A percentile compares a stretch with the other conserved stretches of the same genome.
Conservation (phyloP, 2,329 filamentous ascomycete genomes). For the Beauveria sp. region DNA sequence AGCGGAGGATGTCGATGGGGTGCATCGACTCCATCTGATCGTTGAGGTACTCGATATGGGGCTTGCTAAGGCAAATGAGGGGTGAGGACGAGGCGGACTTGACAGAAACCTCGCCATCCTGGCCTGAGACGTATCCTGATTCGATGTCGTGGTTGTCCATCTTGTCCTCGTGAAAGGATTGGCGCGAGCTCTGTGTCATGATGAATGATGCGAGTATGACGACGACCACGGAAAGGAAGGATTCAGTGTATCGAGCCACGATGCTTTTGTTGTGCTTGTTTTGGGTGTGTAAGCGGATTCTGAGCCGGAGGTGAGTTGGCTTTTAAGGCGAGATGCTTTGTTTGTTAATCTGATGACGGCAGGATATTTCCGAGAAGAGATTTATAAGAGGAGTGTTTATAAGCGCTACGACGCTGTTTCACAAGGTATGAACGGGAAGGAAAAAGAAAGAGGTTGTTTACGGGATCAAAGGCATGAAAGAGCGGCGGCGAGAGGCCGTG, state of each 20-base stretch:
- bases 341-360: slow-evolving; percentile 1
- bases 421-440: neutral
- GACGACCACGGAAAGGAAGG: slow-evolving; percentile 14
- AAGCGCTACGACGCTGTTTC: neutral
- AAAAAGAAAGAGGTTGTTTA: neutral
- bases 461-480: neutral
- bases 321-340: neutral
- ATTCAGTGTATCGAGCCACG: slow-evolving; percentile 11
- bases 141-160: slow-evolving; percentile 47
- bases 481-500: neutral
- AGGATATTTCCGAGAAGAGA: neutral
- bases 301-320: neutral
- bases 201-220: slow-evolving; percentile 26
- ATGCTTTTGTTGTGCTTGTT: neutral
- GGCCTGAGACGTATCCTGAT: slow-evolving; percentile 73
- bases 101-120: slow-evolving; percentile 32
- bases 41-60: slow-evolving; percentile 88
- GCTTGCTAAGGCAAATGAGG: slow-evolving; percentile 75
- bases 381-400: neutral
- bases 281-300: neutral
- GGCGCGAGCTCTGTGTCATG: slow-evolving; percentile 32
- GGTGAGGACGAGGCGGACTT: slow-evolving; percentile 43
- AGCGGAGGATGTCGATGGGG: slow-evolving; percentile 84
- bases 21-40: slow-evolving; percentile 78
- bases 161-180: slow-evolving; percentile 32